Percentiles rank a stretch among this genome's conserved stretches.
phyloP scores from a whole-genome alignment of 2,329 filamentous ascomycete genomes.

The Gyromitra esculenta region DNA sequence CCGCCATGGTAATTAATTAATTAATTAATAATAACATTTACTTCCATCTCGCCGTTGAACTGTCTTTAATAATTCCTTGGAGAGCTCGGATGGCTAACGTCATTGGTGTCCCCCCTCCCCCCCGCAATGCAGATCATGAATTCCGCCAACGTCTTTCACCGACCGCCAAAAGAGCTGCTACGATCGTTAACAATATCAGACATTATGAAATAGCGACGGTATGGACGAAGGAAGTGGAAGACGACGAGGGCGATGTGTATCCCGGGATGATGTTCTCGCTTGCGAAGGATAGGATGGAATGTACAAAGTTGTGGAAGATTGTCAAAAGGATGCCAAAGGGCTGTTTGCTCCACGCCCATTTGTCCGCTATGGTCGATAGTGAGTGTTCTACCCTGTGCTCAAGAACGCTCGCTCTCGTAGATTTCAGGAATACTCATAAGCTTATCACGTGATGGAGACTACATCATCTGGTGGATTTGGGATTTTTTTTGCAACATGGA shows the following conservation, averaged over 20 bases:
- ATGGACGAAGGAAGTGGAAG: constrained; percentile 78
- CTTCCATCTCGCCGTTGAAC: constrained; percentile 51
- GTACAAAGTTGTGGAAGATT: constrained; percentile 85
- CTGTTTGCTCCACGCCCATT: constrained; percentile 82
- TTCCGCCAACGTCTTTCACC: constrained; percentile 81
- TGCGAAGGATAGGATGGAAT: constrained; percentile 85
- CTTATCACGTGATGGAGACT: background rate
- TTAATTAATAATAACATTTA: constrained; percentile 31
- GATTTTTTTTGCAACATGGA: background rate
- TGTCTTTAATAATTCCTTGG: constrained; percentile 48
- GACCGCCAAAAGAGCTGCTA: constrained; percentile 78
- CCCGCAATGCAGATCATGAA: constrained; percentile 67
- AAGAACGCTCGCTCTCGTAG: background rate
- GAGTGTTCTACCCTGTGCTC: constrained; percentile 16
- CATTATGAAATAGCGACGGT: constrained; percentile 77
- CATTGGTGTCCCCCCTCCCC: constrained; percentile 58
- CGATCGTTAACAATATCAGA: constrained; percentile 82
- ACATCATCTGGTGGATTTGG: background rate
- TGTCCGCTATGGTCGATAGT: constrained; percentile 87
- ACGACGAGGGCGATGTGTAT: constrained; percentile 71
- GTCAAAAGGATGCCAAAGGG: constrained; percentile 90
- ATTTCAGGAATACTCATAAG: background rate
- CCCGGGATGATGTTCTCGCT: constrained; percentile 94
- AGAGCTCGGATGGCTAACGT: constrained; percentile 16
- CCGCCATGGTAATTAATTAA: constrained; percentile 73